Percentiles rank a stretch among this genome's conserved stretches.
phyloP scores from a whole-genome alignment of 352 stramenopile genomes.

The Blastocystis sp. region DNA sequence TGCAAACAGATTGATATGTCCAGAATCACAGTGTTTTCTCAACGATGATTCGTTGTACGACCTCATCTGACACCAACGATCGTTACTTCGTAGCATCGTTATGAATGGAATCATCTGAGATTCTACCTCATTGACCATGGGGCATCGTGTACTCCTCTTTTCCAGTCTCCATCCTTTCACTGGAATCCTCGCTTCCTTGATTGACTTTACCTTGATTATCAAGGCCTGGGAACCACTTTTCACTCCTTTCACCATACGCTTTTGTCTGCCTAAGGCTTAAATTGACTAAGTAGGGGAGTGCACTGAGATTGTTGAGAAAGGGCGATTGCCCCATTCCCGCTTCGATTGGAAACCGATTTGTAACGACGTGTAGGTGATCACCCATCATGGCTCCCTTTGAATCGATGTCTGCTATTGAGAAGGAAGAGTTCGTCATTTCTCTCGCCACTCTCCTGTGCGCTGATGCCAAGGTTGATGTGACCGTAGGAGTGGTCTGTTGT shows the following conservation, averaged over 20 bases:
- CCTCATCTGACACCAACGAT: too few species aligned
- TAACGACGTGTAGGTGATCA: slow-evolving; percentile 33
- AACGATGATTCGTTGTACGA: too few species aligned
- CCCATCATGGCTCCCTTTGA: slow-evolving; percentile 35
- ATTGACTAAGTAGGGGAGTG: slow-evolving; percentile 43
- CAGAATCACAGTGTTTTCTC: too few species aligned
- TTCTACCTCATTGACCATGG: too few species aligned
- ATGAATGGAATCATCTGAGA: too few species aligned
- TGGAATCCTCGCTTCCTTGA: too few species aligned
- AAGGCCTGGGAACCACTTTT: background rate
- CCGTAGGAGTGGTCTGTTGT: background rate
- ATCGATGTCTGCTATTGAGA: slow-evolving; percentile 41
- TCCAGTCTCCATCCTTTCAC: too few species aligned
- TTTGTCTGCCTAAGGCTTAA: slow-evolving; percentile 48
- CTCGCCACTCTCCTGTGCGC: slow-evolving; percentile 38
- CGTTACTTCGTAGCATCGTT: too few species aligned
- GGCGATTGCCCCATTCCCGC: too few species aligned
- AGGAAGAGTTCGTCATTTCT: slow-evolving; percentile 48
- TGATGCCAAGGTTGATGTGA: slow-evolving; percentile 39
- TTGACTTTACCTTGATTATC: slow-evolving; percentile 11
- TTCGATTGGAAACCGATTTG: background rate
- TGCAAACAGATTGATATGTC: too few species aligned
- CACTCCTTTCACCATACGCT: slow-evolving; percentile 18
- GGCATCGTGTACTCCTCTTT: too few species aligned
- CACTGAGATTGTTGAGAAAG: too few species aligned